phyloP scores from a whole-genome alignment of 139 green algal species.

The Auxenochlorella protothecoides region DNA sequence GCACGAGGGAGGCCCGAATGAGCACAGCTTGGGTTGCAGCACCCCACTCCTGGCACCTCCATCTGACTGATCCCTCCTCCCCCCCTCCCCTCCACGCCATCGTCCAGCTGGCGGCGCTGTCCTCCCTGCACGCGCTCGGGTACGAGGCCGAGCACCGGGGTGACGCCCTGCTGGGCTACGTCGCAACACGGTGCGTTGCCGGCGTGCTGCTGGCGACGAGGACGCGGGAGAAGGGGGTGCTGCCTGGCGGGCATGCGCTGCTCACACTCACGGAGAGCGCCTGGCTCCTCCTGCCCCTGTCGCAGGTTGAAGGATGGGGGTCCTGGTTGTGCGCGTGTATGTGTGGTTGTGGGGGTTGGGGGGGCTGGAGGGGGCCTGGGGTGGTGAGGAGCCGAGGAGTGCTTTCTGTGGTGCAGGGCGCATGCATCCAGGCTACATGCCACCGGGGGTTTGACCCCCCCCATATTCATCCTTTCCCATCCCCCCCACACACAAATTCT shows the following conservation, averaged over 20 bases:
- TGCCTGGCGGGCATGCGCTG: constrained; percentile 83
- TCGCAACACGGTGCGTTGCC: constrained; percentile 39
- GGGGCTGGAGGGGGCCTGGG: neutral
- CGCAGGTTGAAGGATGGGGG: constrained; percentile 16
- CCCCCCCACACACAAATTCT: neutral
- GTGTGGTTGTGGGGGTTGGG: constrained; percentile 4
- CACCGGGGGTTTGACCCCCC: neutral
- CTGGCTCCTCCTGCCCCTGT: constrained; percentile 71
- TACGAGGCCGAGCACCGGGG: constrained; percentile 41
- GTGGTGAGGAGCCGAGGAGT: neutral
- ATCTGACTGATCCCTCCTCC: no score
- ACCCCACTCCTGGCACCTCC: no score
- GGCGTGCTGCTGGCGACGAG: constrained; percentile 80
- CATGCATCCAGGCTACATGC: no score
- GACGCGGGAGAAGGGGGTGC: constrained; percentile 42
- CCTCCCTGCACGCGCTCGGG: constrained; percentile 9
- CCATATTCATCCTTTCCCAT: neutral
- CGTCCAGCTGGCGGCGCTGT: constrained; percentile 21
- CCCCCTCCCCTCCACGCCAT: no score
- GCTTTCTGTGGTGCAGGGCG: no score
- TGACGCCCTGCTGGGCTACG: constrained; percentile 74
- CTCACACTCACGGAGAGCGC: constrained; percentile 61
- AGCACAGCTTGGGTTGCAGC: no score
- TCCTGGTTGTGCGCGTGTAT: neutral
- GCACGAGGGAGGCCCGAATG: no score